Evolutionary conservation across 1,284 basidiomycete genomes (phyloP), one percentile per base, ranked within the genome.

Genomic region (Trichosporon sp.): DNA sequence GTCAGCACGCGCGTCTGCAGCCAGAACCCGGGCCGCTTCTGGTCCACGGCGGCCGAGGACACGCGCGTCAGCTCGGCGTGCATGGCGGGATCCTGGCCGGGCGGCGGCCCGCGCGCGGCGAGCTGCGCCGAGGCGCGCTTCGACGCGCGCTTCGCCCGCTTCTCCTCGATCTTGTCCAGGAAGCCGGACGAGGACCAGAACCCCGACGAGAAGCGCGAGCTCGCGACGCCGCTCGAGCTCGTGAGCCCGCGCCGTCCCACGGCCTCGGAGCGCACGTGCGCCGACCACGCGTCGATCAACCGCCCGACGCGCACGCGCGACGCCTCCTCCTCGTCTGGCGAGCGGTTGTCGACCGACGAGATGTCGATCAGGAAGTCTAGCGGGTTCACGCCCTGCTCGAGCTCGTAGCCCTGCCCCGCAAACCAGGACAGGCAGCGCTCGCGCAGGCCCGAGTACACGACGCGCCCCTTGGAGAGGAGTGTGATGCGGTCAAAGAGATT

Each of bases 301-400:
- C 68, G 65, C 7, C 62, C 62, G 18, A 83, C 81, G 1, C 80
- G 75, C 1, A 68, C 75, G n/a, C 65, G 63, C 0, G 79, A 79
- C 3, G 70, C 65, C 51, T 78, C 79, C 70, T 87, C 85, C 1
- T 80, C 80, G 21, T 84, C 82, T 9, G 79, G 72, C 5, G 82
- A 80, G 5, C 85, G 80, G 60, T 81, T 84, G 74, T 87, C 86
- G 21, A 87, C 72, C 6, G 81, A 82, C 1, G 82, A 82, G 15
- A 86, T 76, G 68, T 87, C 86, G 70, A 87, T 85, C n/a, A 87
- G 76, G 70, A 85, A 87, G 74, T 87, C 86, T 23, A 85, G 77
- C 1, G 82, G 81, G 68, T 84, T 84, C 18, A 83, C 76, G 11
- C 80, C 82, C 2, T 68, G 70, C 64, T 79, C 78, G 12, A 82